Percentiles rank a stretch among this genome's conserved stretches.
Evolutionary conservation across 768 basidiomycete species (phyloP).

Genomic region (Mycena capillaripes): DNA sequence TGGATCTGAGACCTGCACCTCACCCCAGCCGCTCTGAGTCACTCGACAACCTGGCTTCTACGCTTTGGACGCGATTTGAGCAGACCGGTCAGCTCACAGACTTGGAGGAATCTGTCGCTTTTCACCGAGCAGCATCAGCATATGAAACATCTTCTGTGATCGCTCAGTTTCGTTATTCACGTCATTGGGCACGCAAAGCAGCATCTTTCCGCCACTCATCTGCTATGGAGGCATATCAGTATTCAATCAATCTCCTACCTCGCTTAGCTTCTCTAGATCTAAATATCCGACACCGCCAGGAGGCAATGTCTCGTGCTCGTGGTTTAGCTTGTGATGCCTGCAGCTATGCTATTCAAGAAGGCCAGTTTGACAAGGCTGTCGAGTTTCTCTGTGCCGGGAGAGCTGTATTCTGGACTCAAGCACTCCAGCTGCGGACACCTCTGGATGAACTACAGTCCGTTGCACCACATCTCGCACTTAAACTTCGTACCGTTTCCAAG

Average conservation of each 20-base stretch:
- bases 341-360: constrained; percentile 15
- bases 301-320: constrained; percentile 11
- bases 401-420: constrained; percentile 12
- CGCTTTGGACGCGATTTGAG: constrained; percentile 25
- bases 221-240: constrained; percentile 16
- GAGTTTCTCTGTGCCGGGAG: constrained; percentile 15
- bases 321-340: constrained; percentile 14
- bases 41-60: constrained; percentile 25
- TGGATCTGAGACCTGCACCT: background rate
- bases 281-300: constrained; percentile 10
- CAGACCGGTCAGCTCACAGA: constrained; percentile 20
- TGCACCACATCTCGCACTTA: constrained; percentile 15
- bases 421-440: constrained; percentile 14
- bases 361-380: constrained; percentile 11
- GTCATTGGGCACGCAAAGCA: constrained; percentile 5
- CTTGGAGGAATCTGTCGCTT: constrained; percentile 1
- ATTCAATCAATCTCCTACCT: constrained; percentile 10
- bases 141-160: constrained; percentile 16
- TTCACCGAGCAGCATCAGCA: background rate
- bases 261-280: constrained; percentile 11
- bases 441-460: constrained; percentile 8
- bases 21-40: constrained; percentile 20
- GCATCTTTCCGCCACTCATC: constrained; percentile 10
- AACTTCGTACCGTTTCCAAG: constrained; percentile 5
- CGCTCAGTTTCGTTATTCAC: constrained; percentile 8